Percentiles rank a stretch among this genome's conserved stretches.
phyloP scores from a whole-genome alignment of 1,139 yeast genomes.

The Nakaseomyces uthaithaninus region DNA sequence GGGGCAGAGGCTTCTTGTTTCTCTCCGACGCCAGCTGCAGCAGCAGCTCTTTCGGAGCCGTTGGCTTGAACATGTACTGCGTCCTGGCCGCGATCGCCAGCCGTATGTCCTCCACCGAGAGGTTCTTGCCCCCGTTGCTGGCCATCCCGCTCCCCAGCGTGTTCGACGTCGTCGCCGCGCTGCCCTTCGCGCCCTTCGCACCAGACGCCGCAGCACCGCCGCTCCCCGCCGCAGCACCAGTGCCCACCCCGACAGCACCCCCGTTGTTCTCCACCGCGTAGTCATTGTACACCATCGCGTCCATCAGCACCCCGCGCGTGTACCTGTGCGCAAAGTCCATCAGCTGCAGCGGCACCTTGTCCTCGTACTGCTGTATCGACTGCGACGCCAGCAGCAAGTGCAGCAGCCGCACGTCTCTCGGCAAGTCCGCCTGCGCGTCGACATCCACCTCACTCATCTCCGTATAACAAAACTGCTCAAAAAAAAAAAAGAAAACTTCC shows the following conservation, averaged over 20 bases:
- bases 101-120: constrained; percentile 83
- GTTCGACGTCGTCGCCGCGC: constrained; percentile 6
- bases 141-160: constrained; percentile 7
- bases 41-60: constrained; percentile 80
- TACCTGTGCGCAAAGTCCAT: constrained; percentile 94
- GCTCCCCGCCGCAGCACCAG: constrained; percentile 20
- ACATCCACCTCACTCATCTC: constrained; percentile 6
- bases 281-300: constrained; percentile 82
- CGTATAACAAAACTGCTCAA: no score
- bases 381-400: constrained; percentile 90
- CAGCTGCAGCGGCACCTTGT: constrained; percentile 86
- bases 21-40: constrained; percentile 88
- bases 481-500: no score
- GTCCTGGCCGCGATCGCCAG: constrained; percentile 90
- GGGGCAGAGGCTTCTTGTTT: constrained; percentile 82
- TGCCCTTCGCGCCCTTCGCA: constrained; percentile 24
- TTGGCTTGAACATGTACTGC: constrained; percentile 88
- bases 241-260: constrained; percentile 33
- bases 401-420: constrained; percentile 84
- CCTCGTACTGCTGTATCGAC: constrained; percentile 86
- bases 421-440: constrained; percentile 35
- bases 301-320: constrained; percentile 77
- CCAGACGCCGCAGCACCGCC: constrained; percentile 29
- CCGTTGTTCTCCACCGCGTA: constrained; percentile 47
- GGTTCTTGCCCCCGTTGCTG: constrained; percentile 29